These are phyloP conservation scores for Yamadazyma scolyti DNA, from an alignment of 805 yeast species.

Conservation along the genomic window DNA sequence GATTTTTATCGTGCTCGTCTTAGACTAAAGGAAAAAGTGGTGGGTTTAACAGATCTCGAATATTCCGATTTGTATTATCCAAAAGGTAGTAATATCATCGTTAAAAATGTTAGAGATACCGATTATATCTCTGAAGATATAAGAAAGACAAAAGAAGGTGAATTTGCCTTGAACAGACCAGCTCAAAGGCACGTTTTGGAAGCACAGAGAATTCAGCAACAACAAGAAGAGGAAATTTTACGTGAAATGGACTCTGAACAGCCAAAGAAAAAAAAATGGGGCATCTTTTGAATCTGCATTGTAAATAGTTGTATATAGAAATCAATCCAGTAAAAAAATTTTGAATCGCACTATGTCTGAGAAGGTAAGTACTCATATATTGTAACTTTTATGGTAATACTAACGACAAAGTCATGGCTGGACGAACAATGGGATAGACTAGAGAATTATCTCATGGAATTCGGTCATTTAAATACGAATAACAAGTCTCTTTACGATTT, in stretches of 20 bases:
- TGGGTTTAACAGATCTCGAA: conserved; percentile 60
- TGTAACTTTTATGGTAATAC: too few species aligned
- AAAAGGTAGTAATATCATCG: conserved; percentile 31
- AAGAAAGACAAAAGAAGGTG: conserved; percentile 42
- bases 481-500: conserved; percentile 10
- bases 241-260: conserved; percentile 10
- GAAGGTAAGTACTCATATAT: too few species aligned
- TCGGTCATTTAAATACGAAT: conserved; percentile 9
- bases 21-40: conserved; percentile 46
- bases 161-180: conserved; percentile 60
- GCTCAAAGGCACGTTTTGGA: conserved; percentile 68
- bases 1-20: conserved; percentile 63
- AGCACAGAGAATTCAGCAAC: conserved; percentile 68
- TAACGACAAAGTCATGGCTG: conserved; percentile 3
- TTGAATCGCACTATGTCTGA: too few species aligned
- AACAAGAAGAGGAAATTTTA: conserved; percentile 53
- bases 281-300: conserved; percentile 2
- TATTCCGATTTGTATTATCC: conserved; percentile 58
- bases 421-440: conserved; percentile 10
- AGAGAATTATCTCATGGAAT: conserved; percentile 10
- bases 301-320: conserved; percentile 1
- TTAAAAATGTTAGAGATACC: conserved; percentile 42
- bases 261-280: conserved; percentile 4
- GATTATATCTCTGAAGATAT: conserved; percentile 40
- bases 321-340: neutral